These are phyloP conservation scores for Alternaria hordeiaustralica DNA, from an alignment of 2,329 filamentous ascomycete species.

Conservation along the genomic window DNA sequence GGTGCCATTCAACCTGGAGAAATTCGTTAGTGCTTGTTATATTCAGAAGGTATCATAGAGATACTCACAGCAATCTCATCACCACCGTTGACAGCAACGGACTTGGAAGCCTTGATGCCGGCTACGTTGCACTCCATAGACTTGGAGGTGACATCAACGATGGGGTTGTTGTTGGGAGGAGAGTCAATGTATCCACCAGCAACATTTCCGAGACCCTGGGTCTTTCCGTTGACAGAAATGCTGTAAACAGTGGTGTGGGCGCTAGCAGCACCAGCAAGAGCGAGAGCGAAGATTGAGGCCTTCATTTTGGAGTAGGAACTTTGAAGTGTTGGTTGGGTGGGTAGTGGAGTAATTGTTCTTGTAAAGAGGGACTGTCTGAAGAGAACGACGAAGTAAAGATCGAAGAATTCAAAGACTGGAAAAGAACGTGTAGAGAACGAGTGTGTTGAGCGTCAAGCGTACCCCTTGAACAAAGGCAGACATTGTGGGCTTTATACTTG, in stretches of 20 bases:
- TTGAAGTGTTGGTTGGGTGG: conserved; percentile 6
- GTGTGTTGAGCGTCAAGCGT: conserved; percentile 43
- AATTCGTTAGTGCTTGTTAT: conserved; percentile 1
- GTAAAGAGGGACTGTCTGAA: conserved; percentile 22
- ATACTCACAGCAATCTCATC: conserved; percentile 49
- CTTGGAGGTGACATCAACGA: conserved; percentile 44
- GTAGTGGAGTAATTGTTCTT: conserved; percentile 7
- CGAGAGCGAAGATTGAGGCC: conserved; percentile 39
- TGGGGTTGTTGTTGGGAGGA: conserved; percentile 47
- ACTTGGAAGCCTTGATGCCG: conserved; percentile 45
- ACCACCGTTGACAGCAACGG: conserved; percentile 56
- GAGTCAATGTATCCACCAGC: conserved; percentile 58
- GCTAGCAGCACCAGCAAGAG: conserved; percentile 36
- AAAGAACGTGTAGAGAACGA: conserved; percentile 32
- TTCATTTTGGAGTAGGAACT: conserved; percentile 34
- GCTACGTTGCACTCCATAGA: conserved; percentile 47
- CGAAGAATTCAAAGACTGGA: conserved; percentile 22
- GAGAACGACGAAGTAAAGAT: conserved; percentile 22
- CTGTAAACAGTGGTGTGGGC: conserved; percentile 47
- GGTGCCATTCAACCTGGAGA: conserved; percentile 56
- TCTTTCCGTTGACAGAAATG: conserved; percentile 52
- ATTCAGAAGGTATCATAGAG: neutral
- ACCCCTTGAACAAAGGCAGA: conserved; percentile 15
- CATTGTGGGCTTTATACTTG: conserved; percentile 29
- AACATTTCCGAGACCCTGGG: conserved; percentile 43